Evolutionary conservation across 768 basidiomycete species (phyloP).

Genomic region (Termitomyces sp.): DNA sequence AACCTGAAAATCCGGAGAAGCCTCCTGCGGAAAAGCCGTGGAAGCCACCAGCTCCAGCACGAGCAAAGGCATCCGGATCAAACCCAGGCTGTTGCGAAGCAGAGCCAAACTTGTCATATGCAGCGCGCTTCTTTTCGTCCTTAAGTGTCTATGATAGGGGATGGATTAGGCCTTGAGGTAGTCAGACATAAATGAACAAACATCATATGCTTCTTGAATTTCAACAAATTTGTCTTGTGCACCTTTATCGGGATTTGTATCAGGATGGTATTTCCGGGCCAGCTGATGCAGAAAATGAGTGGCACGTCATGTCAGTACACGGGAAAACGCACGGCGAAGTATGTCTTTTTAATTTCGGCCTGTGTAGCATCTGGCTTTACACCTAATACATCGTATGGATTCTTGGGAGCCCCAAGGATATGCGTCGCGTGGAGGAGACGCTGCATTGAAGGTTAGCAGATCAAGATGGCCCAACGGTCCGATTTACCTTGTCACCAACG

Average conservation of each 20-base stretch:
- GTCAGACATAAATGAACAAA: conserved; percentile 28
- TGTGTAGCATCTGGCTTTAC: conserved; percentile 78
- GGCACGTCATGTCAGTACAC: neutral
- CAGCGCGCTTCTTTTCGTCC: conserved; percentile 89
- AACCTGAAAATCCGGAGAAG: conserved; percentile 70
- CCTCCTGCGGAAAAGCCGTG: conserved; percentile 33
- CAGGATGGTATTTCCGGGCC: conserved; percentile 97
- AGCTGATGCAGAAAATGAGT: conserved; percentile 50
- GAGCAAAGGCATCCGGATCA: conserved; percentile 80
- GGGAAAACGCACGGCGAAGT: conserved; percentile 75
- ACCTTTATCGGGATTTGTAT: conserved; percentile 89
- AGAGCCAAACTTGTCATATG: conserved; percentile 89
- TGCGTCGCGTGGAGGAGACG: conserved; percentile 74
- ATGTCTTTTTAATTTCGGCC: conserved; percentile 95
- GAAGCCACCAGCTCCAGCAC: conserved; percentile 43
- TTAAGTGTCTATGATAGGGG: conserved; percentile 68
- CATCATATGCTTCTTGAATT: conserved; percentile 97
- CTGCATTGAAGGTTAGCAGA: conserved; percentile 36
- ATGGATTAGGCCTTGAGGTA: neutral
- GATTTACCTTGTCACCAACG: conserved; percentile 37
- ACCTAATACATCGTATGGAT: conserved; percentile 91
- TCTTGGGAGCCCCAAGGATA: conserved; percentile 54
- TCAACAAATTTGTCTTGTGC: conserved; percentile 94
- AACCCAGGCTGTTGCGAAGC: conserved; percentile 94
- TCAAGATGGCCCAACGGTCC: conserved; percentile 2